Conservation (phyloP, 352 stramenopile genomes). For the Phytophthora tentaculata region DNA sequence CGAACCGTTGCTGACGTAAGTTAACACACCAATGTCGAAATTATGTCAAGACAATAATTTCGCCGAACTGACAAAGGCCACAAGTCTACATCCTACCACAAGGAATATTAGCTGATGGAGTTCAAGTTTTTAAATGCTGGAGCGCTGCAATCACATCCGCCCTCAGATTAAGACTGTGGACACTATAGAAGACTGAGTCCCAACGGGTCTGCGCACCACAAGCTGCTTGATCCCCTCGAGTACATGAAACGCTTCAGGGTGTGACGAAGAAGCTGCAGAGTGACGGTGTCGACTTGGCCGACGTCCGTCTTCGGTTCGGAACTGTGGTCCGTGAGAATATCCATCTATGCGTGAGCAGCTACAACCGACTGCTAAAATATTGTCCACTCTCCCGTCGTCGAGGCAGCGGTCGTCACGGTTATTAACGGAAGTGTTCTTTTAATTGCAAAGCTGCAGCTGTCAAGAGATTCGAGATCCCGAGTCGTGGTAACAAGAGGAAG, state of each 20-base stretch:
- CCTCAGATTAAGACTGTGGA: background rate
- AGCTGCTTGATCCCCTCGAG: conserved; percentile 12
- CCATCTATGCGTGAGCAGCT: background rate
- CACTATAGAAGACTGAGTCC: background rate
- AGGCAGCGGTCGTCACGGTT: background rate
- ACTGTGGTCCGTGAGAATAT: background rate
- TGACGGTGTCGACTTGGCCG: background rate
- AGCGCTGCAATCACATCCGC: background rate
- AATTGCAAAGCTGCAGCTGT: no score
- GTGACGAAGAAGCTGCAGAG: conserved; percentile 7
- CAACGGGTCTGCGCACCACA: background rate
- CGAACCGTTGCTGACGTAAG: background rate
- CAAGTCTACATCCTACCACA: background rate
- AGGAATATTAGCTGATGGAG: conserved; percentile 2
- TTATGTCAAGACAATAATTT: conserved; percentile 2
- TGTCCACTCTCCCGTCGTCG: background rate
- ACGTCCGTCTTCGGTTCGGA: background rate
- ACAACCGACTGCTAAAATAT: background rate
- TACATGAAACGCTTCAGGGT: conserved; percentile 19
- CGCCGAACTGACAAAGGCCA: background rate
- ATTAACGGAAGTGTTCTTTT: background rate
- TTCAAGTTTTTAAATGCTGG: conserved; percentile 3
- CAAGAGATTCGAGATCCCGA: background rate
- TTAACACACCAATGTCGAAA: background rate
- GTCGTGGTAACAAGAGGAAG: background rate